phyloP scores from a whole-genome alignment of 2,329 filamentous ascomycete genomes.

The Decorospora gaudefroyi region DNA sequence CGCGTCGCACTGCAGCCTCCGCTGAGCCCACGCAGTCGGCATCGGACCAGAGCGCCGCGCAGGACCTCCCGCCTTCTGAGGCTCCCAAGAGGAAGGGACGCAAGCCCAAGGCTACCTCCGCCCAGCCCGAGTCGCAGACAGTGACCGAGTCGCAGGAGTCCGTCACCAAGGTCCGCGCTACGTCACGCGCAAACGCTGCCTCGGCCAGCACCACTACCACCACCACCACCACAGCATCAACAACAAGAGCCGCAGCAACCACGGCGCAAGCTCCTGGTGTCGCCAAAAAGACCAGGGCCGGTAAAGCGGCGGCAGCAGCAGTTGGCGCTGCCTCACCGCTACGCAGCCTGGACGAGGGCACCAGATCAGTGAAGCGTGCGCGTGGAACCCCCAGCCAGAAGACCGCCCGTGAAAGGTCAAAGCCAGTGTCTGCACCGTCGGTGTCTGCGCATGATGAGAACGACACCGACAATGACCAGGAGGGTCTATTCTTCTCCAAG shows the following conservation, averaged over 20 bases:
- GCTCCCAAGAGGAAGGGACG: slow-evolving; percentile 16
- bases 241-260: slow-evolving; percentile 1
- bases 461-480: slow-evolving; percentile 17
- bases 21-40: slow-evolving; percentile 16
- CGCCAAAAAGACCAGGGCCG: slow-evolving; percentile 18
- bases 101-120: slow-evolving; percentile 17
- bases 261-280: slow-evolving; percentile 3
- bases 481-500: slow-evolving; percentile 27
- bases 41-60: slow-evolving; percentile 5
- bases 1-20: slow-evolving; percentile 24
- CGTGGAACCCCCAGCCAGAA: slow-evolving; percentile 10
- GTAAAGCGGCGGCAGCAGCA: slow-evolving; percentile 16
- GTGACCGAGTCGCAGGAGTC: slow-evolving; percentile 15
- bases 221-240: slow-evolving; percentile 9
- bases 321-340: slow-evolving; percentile 23
- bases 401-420: slow-evolving; percentile 13
- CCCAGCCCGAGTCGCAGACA: slow-evolving; percentile 14
- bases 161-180: slow-evolving; percentile 11
- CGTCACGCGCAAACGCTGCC: slow-evolving; percentile 18
- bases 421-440: slow-evolving; percentile 9
- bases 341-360: slow-evolving; percentile 20
- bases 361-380: slow-evolving; percentile 16
- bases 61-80: slow-evolving; percentile 13
- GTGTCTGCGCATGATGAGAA: slow-evolving; percentile 15
- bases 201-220: slow-evolving; percentile 12